Evolutionary conservation across 441 rosid species (phyloP).

Genomic region (Pelargonium australe): DNA sequence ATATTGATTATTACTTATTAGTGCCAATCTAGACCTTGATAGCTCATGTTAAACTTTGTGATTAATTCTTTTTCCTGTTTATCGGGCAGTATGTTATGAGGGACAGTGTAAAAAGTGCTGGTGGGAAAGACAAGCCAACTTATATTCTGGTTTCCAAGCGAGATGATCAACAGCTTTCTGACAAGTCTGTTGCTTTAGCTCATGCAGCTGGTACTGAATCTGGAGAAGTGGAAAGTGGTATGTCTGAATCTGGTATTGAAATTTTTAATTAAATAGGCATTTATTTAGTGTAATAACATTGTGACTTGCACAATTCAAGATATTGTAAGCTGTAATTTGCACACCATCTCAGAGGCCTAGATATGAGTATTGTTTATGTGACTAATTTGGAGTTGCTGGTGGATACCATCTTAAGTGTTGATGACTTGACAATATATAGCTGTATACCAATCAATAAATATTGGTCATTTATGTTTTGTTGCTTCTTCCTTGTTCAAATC

Average conservation of each 20-base stretch:
- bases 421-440: not conserved
- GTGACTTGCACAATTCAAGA: not conserved
- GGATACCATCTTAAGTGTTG: not conserved
- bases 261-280: not conserved
- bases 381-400: not conserved
- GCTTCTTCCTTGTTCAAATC: not conserved
- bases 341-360: not conserved
- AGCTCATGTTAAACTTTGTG: not conserved
- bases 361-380: not conserved
- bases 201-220: constrained; percentile 31
- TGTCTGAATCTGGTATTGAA: not conserved
- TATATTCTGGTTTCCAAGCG: constrained; percentile 27
- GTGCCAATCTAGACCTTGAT: too few species aligned
- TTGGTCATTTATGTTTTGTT: not conserved
- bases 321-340: not conserved
- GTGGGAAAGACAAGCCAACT: constrained; percentile 32
- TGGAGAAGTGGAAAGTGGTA: constrained; percentile 34
- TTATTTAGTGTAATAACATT: not conserved
- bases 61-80: constrained; percentile 15
- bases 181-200: constrained; percentile 4
- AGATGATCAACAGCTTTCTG: constrained; percentile 26
- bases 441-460: not conserved
- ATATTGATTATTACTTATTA: too few species aligned
- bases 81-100: constrained; percentile 41
- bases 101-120: constrained; percentile 30